A percentile compares a stretch with the other conserved stretches of the same genome.
Evolutionary conservation across 495 filamentous ascomycete genomes (phyloP).

Genomic region (Annulohypoxylon stygium): DNA sequence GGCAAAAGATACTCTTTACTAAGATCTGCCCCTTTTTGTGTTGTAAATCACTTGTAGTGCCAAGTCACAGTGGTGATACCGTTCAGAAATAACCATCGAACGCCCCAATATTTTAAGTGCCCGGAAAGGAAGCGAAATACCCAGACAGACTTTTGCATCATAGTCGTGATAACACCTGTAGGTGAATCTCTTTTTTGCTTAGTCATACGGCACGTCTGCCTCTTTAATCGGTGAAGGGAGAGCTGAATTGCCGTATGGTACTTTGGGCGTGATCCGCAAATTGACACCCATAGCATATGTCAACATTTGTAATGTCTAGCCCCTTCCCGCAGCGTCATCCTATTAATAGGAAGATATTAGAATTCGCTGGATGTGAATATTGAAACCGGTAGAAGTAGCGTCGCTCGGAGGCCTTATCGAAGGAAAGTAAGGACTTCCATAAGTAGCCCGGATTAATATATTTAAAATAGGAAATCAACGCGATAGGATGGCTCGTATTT

Average conservation of each 20-base stretch:
- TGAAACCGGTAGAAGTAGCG: constrained; percentile 21
- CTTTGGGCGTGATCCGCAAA: neutral
- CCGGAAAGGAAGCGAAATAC: too few relatives aligned
- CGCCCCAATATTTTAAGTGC: neutral
- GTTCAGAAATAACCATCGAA: neutral
- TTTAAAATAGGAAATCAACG: constrained; percentile 28
- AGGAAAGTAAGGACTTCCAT: neutral
- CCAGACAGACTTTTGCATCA: too few relatives aligned
- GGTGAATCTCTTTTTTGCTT: neutral
- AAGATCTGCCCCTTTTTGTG: neutral
- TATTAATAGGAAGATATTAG: constrained; percentile 11
- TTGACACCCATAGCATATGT: neutral
- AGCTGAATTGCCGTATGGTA: constrained; percentile 11
- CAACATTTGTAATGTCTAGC: neutral
- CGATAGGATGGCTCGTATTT: constrained; percentile 16
- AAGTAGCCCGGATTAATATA: neutral
- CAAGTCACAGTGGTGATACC: neutral
- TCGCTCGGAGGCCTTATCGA: neutral
- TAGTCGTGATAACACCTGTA: neutral
- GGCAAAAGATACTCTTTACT: neutral
- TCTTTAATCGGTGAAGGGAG: neutral
- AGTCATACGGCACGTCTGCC: neutral
- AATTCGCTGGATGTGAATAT: neutral
- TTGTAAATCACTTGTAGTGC: neutral
- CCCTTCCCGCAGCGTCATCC: constrained; percentile 1